Evolutionary conservation across 371 early-diverging fungal species (phyloP).

Genomic region (Umbelopsis sp.): DNA sequence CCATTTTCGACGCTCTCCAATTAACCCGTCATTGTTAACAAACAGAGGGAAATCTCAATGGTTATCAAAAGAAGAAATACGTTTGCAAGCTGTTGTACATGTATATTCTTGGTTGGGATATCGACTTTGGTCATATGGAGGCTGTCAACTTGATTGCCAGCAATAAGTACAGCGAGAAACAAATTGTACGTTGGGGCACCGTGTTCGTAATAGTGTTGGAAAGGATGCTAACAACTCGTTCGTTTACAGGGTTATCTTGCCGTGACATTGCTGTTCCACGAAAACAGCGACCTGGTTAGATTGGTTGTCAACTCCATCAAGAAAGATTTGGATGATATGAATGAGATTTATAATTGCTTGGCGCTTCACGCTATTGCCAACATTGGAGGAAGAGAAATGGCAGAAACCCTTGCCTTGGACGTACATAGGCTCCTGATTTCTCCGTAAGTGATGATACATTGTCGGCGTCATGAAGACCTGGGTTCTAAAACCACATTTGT

Average conservation of each 20-base stretch:
- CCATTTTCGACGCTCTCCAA: too few relatives aligned
- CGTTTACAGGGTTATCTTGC: conserved; percentile 89
- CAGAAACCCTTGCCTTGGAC: conserved; percentile 81
- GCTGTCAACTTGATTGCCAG: conserved; percentile 91
- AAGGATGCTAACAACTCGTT: neutral
- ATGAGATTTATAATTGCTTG: conserved; percentile 89
- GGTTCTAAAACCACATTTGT: too few relatives aligned
- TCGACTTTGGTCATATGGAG: conserved; percentile 97
- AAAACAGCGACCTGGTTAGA: conserved; percentile 82
- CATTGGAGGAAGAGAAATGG: conserved; percentile 91
- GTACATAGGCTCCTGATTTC: conserved; percentile 85
- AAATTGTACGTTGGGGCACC: conserved; percentile 71
- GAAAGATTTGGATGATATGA: conserved; percentile 87
- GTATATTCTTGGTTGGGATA: conserved; percentile 97
- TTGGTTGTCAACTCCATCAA: conserved; percentile 86
- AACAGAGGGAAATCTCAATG: conserved; percentile 85
- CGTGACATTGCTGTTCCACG: conserved; percentile 87
- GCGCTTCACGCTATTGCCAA: conserved; percentile 96
- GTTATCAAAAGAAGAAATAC: conserved; percentile 98
- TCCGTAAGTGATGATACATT: conserved; percentile 58
- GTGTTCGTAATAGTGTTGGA: neutral
- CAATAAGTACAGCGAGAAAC: conserved; percentile 93
- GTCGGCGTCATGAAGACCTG: neutral
- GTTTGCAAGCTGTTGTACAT: conserved; percentile 97
- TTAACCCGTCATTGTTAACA: neutral